Percentiles rank a stretch among this genome's conserved stretches.
Conservation (phyloP, 225 moss, liverwort and hornwort genomes). For the Pleurozium schreberi region DNA sequence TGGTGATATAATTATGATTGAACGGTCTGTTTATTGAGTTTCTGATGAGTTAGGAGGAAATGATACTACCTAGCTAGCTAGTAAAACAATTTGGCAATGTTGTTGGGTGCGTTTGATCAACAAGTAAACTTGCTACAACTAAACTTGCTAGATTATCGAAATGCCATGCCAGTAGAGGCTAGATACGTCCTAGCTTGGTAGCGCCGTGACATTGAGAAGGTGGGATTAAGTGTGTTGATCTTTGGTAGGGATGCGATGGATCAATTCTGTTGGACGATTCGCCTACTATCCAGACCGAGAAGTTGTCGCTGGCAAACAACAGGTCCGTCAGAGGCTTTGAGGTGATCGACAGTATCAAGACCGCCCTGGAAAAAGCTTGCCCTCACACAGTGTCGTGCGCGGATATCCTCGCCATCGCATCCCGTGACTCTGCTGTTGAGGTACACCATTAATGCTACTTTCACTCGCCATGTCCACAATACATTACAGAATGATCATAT, state of each 20-base stretch:
- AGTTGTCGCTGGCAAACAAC: constrained; percentile 34
- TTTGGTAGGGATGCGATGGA: constrained; percentile 75
- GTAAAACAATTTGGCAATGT: no score
- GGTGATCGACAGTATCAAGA: constrained; percentile 68
- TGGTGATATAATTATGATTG: neutral
- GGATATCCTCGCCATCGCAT: constrained; percentile 66
- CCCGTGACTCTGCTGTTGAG: constrained; percentile 34
- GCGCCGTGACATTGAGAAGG: neutral
- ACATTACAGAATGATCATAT: neutral
- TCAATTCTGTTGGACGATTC: constrained; percentile 52
- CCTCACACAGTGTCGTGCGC: constrained; percentile 60
- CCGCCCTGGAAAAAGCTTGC: constrained; percentile 36
- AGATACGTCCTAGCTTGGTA: no score
- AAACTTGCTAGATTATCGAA: neutral
- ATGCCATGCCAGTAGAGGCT: neutral
- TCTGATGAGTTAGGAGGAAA: neutral
- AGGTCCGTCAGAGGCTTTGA: constrained; percentile 39
- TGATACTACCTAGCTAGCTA: neutral
- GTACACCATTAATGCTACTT: constrained; percentile 22
- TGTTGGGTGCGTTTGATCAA: neutral
- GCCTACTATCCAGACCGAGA: constrained; percentile 22
- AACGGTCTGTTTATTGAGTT: neutral
- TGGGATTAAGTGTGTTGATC: neutral
- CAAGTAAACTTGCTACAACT: no score
- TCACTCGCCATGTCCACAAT: neutral